Evolutionary conservation across 2,329 filamentous ascomycete species (phyloP).

Genomic region (Arthrobotrys megalospora): DNA sequence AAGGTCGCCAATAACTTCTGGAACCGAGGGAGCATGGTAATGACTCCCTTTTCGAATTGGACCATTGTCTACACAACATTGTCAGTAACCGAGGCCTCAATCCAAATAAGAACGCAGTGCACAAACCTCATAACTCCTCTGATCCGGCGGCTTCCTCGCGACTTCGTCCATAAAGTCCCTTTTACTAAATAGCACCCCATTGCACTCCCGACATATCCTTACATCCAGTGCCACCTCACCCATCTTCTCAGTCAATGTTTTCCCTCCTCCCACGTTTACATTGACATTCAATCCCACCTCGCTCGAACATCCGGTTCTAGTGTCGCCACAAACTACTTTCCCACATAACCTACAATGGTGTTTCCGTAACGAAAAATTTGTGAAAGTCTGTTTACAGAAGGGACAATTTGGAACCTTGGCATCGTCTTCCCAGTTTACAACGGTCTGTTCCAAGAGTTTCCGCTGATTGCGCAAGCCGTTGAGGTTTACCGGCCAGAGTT

Average conservation of each 20-base stretch:
- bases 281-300: conserved; percentile 86
- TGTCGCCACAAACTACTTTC: conserved; percentile 91
- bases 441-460: conserved; percentile 87
- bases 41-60: conserved; percentile 90
- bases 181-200: conserved; percentile 78
- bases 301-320: conserved; percentile 84
- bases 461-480: conserved; percentile 73
- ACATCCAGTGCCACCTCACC: conserved; percentile 81
- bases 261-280: conserved; percentile 68
- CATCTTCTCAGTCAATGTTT: conserved; percentile 70
- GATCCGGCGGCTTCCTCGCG: conserved; percentile 78
- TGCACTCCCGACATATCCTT: conserved; percentile 93
- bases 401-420: conserved; percentile 84
- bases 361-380: conserved; percentile 89
- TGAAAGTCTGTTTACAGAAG: conserved; percentile 96
- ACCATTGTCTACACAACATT: conserved; percentile 75
- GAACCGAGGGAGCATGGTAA: conserved; percentile 84
- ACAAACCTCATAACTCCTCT: conserved; percentile 77
- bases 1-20: conserved; percentile 81
- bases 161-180: conserved; percentile 83
- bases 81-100: conserved; percentile 9
- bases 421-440: conserved; percentile 97
- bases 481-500: conserved; percentile 69
- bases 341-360: conserved; percentile 97
- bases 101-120: background rate